Base-by-base conservation (phyloP, 2,329 filamentous ascomycete genomes). In the Scedosporium dehoogii region DNA sequence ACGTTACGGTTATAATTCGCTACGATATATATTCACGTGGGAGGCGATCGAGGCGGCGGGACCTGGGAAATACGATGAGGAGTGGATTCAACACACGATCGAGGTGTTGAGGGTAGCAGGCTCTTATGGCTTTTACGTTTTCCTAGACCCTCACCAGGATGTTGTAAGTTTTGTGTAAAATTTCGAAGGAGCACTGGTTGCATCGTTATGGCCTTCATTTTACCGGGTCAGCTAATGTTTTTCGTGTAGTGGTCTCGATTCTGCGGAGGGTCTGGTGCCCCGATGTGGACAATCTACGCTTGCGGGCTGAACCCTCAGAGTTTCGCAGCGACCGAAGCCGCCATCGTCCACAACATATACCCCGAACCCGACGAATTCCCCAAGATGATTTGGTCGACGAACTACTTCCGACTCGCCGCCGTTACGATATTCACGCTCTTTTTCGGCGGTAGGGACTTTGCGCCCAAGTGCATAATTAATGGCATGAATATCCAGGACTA, bases 371-470 rank as follows among this genome's bases (percentile, higher is more conserved):
- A 87, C 27, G 82, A 87, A 1, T 99, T 93, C 67, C 94, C 94
- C 25, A 97, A 97, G 77, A 99, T 99, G 96, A 93, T 97, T 63
- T 99, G 94, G 94, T 92, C 93, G 16, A 97, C 96, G 60, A 99
- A 99, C 72, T 99, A 99, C 74, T 89, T 86, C 65, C 85, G 94
- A 25, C 80, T 97, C 59, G 92, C 89, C 2, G 90, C 88, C 59
- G 91, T 92, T 67, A 92, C 91, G 56, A 91, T 97, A 68, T 97
- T 97, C 72, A 96, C 93, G 0, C 77, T 97, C 60, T 99, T 96
- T 77, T 99, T 96, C 73, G 92, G 83, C 7, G 94, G 94, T 42
- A 85, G 81, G 66, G 91, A 96, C 69, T 97, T 97, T 78, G 91
- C 94, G 1, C 96, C 96, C 3, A 97, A 96, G 70, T 96, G 93